Evolutionary conservation across 257 asterid genomes (phyloP).

Genomic region (Solanum etuberosum): DNA sequence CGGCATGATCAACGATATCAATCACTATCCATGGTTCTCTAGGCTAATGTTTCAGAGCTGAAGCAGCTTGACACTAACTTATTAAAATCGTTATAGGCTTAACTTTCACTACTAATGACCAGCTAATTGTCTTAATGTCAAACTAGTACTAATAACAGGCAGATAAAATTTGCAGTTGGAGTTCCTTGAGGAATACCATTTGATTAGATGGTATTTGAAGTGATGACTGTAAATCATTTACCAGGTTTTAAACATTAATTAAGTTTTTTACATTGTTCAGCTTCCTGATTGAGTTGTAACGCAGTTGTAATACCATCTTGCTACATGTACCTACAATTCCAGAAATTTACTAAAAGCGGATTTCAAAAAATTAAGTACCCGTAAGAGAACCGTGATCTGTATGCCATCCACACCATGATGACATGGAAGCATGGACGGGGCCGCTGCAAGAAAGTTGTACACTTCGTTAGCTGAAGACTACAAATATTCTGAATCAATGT

Average conservation of each 20-base stretch:
- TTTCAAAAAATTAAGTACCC: constrained; percentile 28
- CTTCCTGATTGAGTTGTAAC: background rate
- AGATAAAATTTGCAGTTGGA: background rate
- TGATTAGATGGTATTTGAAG: background rate
- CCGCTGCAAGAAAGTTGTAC: constrained; percentile 21
- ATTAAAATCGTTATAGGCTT: background rate
- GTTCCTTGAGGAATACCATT: background rate
- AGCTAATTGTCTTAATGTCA: background rate
- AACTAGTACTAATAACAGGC: background rate
- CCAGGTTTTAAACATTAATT: background rate
- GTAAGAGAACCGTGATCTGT: constrained; percentile 95
- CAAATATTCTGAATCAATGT: background rate
- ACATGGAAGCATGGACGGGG: constrained; percentile 30
- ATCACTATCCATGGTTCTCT: background rate
- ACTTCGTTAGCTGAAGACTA: background rate
- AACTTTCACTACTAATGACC: background rate
- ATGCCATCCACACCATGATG: constrained; percentile 99
- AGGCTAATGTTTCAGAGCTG: background rate
- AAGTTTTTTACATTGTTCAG: background rate
- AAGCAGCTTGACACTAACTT: background rate
- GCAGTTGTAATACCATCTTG: background rate
- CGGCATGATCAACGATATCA: background rate
- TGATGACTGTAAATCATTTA: background rate
- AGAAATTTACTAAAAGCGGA: background rate
- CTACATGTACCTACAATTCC: background rate